Base-by-base conservation (phyloP, 345 rosid genomes). In the Boechera stricta region DNA sequence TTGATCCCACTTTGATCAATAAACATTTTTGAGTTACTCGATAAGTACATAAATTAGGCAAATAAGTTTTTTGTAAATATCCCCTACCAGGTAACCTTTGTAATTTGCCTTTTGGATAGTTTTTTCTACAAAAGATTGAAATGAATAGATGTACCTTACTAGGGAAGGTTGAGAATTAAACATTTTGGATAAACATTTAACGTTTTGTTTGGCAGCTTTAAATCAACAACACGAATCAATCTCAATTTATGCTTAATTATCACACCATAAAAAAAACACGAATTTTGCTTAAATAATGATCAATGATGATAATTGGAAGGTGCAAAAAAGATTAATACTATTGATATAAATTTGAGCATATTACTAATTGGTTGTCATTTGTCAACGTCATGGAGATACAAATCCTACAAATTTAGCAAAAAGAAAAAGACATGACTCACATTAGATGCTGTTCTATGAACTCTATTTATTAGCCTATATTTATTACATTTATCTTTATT, bases 401-500 rank as follows among this genome's bases (percentile, higher is more conserved):
- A 72, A 65, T 77, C 71, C 57, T 58, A 41, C 81, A 72, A 72
- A 65, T 77, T 75, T 64, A 69, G 73, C 71, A 71, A 63, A 64
- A 79, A 60, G 79, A 79, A 79, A 79, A 73, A 67, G 79, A 67
- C 75, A 79, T 7, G 70, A 65, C 74, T 72, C 81, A 57, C 41
- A 69, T 53, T 69, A 77, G 81, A 77, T 77, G 77, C 62, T 78
- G 69, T 72, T 48, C 77, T 64, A 38, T 53, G 73, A 78, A 65
- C 63, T 6, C 73, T 73, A 60, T 67, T 79, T 67, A 67, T 15
- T 73, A 62, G 77, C 76, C 74, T 63, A 73, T 75, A 80, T 84
- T 82, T 81, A 85, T 82, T 82, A 84, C 85, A 81, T 72, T 74
- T 62, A 56, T 57, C 71, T 49, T 68, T 76, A 4, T 28, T 59